phyloP scores from a whole-genome alignment of 2,329 filamentous ascomycete genomes.

The Laburnicola sp. region DNA sequence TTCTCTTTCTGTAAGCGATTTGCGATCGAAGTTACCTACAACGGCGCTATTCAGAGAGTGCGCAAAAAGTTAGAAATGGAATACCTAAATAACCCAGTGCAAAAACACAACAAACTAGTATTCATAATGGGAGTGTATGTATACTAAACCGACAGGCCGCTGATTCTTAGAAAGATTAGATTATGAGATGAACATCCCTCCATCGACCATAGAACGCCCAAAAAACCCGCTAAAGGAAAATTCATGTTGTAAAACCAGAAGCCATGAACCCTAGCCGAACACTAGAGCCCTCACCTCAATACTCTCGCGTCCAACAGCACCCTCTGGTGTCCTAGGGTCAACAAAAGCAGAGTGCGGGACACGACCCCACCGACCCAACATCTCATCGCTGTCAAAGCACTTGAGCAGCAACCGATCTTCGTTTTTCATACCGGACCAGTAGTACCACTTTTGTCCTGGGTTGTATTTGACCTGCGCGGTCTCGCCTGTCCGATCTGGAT shows the following conservation, averaged over 20 bases:
- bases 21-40: too few relatives aligned
- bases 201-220: too few relatives aligned
- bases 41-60: too few relatives aligned
- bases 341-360: constrained; percentile 64
- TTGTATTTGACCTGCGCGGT: constrained; percentile 70
- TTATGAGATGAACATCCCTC: too few relatives aligned
- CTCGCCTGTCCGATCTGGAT: constrained; percentile 71
- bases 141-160: too few relatives aligned
- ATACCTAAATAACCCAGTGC: too few relatives aligned
- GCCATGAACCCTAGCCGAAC: constrained; percentile 59
- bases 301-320: constrained; percentile 75
- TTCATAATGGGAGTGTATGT: too few relatives aligned
- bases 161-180: too few relatives aligned
- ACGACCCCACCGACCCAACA: constrained; percentile 46
- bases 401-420: constrained; percentile 75
- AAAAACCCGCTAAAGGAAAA: too few relatives aligned
- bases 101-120: too few relatives aligned
- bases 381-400: constrained; percentile 70
- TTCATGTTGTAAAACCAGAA: background rate
- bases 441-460: constrained; percentile 71
- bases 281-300: constrained; percentile 88
- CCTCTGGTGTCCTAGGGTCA: constrained; percentile 70
- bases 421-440: constrained; percentile 76
- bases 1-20: too few relatives aligned
- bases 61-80: too few relatives aligned